Percentiles rank a stretch among this genome's conserved stretches.
phyloP scores from a whole-genome alignment of 2,329 filamentous ascomycete species.

The Fusarium sp. region DNA sequence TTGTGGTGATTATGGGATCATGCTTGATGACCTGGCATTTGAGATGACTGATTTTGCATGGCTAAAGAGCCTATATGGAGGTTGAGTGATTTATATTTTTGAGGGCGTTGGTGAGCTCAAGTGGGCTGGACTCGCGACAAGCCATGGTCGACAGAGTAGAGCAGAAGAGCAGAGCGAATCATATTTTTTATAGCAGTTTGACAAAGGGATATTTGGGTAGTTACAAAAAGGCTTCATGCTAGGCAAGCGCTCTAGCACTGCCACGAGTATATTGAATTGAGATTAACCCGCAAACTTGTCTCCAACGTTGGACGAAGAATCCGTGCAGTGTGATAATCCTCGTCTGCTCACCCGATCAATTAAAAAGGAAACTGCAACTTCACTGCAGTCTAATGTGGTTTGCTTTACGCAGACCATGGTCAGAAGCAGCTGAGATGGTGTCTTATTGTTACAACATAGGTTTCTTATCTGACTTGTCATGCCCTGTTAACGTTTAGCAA shows the following conservation, averaged over 20 bases:
- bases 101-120: conserved; percentile 49
- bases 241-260: conserved; percentile 42
- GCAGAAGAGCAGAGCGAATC: conserved; percentile 40
- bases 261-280: conserved; percentile 40
- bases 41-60: conserved; percentile 46
- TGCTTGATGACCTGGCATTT: conserved; percentile 49
- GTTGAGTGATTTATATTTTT: conserved; percentile 42
- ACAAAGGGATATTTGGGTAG: conserved; percentile 40
- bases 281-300: conserved; percentile 15
- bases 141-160: conserved; percentile 35
- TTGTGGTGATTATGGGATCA: conserved; percentile 46
- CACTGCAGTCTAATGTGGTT: neutral
- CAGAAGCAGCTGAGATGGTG: neutral
- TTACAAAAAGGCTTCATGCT: conserved; percentile 45
- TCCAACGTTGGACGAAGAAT: neutral
- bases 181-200: conserved; percentile 40
- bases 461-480: neutral
- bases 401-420: neutral
- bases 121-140: conserved; percentile 45
- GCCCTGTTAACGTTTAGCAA: neutral
- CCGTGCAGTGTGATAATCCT: neutral
- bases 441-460: neutral
- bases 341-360: neutral
- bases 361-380: neutral
- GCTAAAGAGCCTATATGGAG: conserved; percentile 42